Conservation (phyloP, 2,329 filamentous ascomycete genomes). For the Colletotrichum sp. region DNA sequence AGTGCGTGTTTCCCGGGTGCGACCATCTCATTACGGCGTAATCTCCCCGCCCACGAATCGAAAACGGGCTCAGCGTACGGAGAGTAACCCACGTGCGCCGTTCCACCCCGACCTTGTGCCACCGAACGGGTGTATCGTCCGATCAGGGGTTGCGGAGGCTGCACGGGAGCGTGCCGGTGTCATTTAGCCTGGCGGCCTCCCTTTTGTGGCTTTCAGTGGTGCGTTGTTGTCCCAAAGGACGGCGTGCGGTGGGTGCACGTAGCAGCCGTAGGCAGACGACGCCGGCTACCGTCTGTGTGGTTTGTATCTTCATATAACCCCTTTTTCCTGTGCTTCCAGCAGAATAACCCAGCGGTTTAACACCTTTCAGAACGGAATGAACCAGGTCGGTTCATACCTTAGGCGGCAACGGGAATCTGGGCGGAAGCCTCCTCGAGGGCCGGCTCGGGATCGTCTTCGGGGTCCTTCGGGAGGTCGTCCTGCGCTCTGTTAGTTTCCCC, state of each 20-base stretch:
- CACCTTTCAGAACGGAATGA: too few species aligned
- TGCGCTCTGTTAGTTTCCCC: conserved; percentile 24
- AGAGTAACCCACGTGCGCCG: not conserved
- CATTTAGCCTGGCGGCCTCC: not conserved
- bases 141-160: not conserved
- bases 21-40: not conserved
- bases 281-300: not conserved
- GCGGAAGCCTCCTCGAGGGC: conserved; percentile 32
- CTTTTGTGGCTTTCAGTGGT: not conserved
- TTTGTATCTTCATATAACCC: not conserved
- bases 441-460: conserved; percentile 35
- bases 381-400: conserved; percentile 6
- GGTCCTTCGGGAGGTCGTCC: conserved; percentile 50
- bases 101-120: not conserved
- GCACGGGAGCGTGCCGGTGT: not conserved
- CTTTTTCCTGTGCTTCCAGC: not conserved
- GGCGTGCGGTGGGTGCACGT: not conserved
- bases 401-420: conserved; percentile 47
- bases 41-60: not conserved
- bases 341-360: too few species aligned
- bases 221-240: not conserved
- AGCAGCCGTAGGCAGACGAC: not conserved
- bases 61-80: not conserved
- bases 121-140: not conserved
- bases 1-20: not conserved